phyloP scores from a whole-genome alignment of 2,329 filamentous ascomycete species.

The Chrysoporthe puriensis region DNA sequence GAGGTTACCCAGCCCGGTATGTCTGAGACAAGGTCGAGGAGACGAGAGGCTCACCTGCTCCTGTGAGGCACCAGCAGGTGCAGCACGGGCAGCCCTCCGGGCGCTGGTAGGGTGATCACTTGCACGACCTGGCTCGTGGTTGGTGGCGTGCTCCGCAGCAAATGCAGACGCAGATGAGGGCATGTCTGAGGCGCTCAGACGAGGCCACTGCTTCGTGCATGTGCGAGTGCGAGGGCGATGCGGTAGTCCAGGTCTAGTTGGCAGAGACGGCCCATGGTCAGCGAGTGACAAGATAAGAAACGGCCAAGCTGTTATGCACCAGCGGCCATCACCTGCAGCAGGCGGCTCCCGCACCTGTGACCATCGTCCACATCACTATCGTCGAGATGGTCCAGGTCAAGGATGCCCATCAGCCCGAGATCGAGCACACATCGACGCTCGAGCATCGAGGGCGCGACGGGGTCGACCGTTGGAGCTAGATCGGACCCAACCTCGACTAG shows the following conservation, averaged over 20 bases:
- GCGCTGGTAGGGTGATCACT: not conserved
- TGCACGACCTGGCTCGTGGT: slow-evolving; percentile 7
- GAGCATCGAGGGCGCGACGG: slow-evolving; percentile 8
- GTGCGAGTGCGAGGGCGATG: not conserved
- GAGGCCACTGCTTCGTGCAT: not conserved
- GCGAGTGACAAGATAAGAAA: slow-evolving; percentile 5
- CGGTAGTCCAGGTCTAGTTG: not conserved
- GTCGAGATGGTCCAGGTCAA: not conserved
- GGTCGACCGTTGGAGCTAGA: slow-evolving; percentile 27
- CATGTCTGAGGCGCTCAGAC: slow-evolving; percentile 12
- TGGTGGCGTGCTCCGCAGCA: slow-evolving; percentile 1
- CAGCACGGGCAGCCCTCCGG: not conserved
- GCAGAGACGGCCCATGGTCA: not conserved
- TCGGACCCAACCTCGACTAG: slow-evolving; percentile 26
- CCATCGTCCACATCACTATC: slow-evolving; percentile 9
- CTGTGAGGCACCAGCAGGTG: slow-evolving; percentile 23
- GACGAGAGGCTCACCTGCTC: slow-evolving; percentile 24
- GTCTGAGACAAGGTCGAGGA: slow-evolving; percentile 27
- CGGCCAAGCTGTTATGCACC: not conserved
- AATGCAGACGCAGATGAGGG: slow-evolving; percentile 9
- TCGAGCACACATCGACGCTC: not conserved
- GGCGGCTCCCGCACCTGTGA: slow-evolving; percentile 1
- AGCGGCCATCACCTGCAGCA: slow-evolving; percentile 7
- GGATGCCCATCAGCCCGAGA: not conserved
- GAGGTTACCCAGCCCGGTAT: slow-evolving; percentile 16